Evolutionary conservation across 768 basidiomycete species (phyloP), one percentile per base, ranked within the genome.

Genomic region (Hypholoma fasciculare): DNA sequence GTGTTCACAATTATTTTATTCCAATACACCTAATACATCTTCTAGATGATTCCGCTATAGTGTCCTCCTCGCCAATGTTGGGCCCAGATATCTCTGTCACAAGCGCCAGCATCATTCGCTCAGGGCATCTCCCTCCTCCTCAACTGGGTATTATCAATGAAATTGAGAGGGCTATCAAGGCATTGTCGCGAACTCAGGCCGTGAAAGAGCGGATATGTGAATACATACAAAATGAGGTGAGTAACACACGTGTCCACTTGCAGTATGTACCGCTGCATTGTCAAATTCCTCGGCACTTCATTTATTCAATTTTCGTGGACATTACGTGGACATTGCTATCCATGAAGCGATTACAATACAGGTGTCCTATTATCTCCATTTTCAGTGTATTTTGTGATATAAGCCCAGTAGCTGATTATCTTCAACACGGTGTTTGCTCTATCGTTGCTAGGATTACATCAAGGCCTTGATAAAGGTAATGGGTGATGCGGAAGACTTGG

Each of bases 401-500:
- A 61, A 61, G 65, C 65, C 64, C 60, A 69, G 71, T 65, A 74
- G 68, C 60, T 61, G 63, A 67, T 61, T 54, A 61, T 34, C 30
- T 34, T 34, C 48, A 54, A 59, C 66, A 57, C 64, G 65, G 53
- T 62, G 58, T 64, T 64, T 58, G 56, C 56, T 62, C 49, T 49
- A 51, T 38, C 61, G 57, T 59, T 60, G 52, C 59, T 66, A 96
- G 91, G 88, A 91, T 67, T 98, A 96, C 74, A 86, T 98, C 76
- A 90, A 90, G 69, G 80, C 85, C 39, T 78, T 98, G 64, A 89
- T 95, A 67, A 84, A 88, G 55, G 88, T 97, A 47, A 82, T 97
- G 73, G 80, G 86, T 59, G 86, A 87, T 63, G 95, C 96, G 37
- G 96, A 98, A 76, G 96, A 98, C 69, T 76, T 96, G 67, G 96